A percentile compares a stretch with the other conserved stretches of the same genome.
These are phyloP conservation scores for Vickermania spadyakhi DNA, from an alignment of 208 protist species.

Conservation along the genomic window DNA sequence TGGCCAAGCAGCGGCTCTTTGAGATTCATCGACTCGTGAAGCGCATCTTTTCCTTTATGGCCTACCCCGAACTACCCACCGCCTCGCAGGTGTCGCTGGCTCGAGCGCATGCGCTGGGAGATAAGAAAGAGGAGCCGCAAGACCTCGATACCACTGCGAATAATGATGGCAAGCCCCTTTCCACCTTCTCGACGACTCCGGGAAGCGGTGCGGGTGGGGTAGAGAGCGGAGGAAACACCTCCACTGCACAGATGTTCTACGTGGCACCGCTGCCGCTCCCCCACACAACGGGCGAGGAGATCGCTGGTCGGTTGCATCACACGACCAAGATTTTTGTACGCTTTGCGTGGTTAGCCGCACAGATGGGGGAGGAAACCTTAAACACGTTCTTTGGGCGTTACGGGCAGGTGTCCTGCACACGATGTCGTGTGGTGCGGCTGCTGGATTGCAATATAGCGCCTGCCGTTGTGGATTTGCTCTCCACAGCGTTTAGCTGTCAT, in stretches of 20 bases:
- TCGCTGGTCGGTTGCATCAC: not conserved
- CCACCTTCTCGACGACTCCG: too few species aligned
- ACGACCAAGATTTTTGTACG: conserved; percentile 58
- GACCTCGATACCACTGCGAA: too few species aligned
- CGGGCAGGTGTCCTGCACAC: conserved; percentile 56
- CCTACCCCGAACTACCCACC: conserved; percentile 26
- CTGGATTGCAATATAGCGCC: conserved; percentile 4
- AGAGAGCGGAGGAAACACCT: too few species aligned
- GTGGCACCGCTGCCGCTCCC: not conserved
- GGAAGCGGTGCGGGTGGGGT: too few species aligned
- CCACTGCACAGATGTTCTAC: not conserved
- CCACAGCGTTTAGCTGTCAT: conserved; percentile 1
- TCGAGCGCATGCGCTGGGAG: not conserved
- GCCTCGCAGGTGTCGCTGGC: not conserved
- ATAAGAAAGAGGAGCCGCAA: not conserved
- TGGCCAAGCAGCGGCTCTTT: not conserved
- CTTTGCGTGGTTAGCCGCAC: conserved; percentile 57
- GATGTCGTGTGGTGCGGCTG: not conserved
- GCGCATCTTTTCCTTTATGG: conserved; percentile 45
- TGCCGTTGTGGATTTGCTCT: conserved; percentile 4
- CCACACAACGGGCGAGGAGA: too few species aligned
- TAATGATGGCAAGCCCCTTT: too few species aligned
- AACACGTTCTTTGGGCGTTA: conserved; percentile 88
- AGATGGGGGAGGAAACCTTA: conserved; percentile 66
- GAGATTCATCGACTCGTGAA: conserved; percentile 6